Base-by-base conservation (phyloP, 768 basidiomycete genomes). In the Brasilioporus rufonigricans region DNA sequence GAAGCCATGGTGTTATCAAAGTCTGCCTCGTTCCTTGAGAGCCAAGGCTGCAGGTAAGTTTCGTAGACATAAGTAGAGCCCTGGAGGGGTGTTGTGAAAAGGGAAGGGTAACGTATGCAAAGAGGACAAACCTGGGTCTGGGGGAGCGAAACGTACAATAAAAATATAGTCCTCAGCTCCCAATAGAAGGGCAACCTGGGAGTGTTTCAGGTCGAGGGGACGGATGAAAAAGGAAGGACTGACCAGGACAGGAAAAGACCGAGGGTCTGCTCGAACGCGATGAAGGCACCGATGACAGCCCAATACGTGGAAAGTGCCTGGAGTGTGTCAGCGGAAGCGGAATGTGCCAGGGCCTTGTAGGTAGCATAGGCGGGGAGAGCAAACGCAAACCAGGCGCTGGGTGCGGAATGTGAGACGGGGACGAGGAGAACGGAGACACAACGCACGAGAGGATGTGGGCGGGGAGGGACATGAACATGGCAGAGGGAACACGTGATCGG, bases 341-440 rank as follows among this genome's bases (percentile, higher is more conserved):
- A 74, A 48, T 77, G 80, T 0, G 80, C 75, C 29, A 89, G 71
- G 12, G 84, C 82, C 69, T 90, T 88, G 78, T 79, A 87, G 10
- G 86, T 87, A 3, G 77, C 71, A 60, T 80, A 89, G 57, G 75
- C 77, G 0, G 87, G 87, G 5, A 88, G 71, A 1, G 83, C 72
- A 64, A 86, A 85, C 0, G 82, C 84, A 59, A 89, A 87, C 85
- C 85, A 89, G 46, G 85, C 85, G 65, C 86, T 87, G 36, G 84
- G 26, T 0, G 9, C 26, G 13, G 32, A 41, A 5, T 9, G 16
- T 55, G 44, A 16, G 54, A 4, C 7, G 4, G 38, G 14, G 49
- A 14, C 0, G 45, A 1, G n/a, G 36, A 18, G 31, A 18, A 7
- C 2, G 23, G 21, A 16, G 41, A 18, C 18, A 6, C 44, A 45